Base-by-base conservation (phyloP, 805 yeast species). In the Hanseniaspora clermontiae region DNA sequence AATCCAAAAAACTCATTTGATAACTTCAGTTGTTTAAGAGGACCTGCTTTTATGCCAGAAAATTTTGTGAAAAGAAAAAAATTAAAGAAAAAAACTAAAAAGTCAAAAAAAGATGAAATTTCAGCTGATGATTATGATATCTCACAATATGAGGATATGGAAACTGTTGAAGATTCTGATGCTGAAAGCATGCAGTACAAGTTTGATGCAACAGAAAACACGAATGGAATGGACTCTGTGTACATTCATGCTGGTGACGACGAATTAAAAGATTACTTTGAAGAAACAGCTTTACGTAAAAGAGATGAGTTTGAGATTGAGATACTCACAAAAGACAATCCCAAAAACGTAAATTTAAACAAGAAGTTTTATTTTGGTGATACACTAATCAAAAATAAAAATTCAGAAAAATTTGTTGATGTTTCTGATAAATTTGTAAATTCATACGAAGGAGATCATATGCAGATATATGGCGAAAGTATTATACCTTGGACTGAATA, bases 1-100 rank as follows among this genome's bases (percentile, higher is more conserved):
- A 88, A 90, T 70, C 85, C 93, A 29, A 74, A 82, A 61, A 80
- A 63, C 65, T 86, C 95, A 5, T 81, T 69, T 72, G 75, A 77
- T 61, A 69, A 78, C 54, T 69, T 77, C 6, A 80, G 95, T 5
- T 90, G 97, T 70, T 77, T 86, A 76, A 88, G 96, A 11, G 77
- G 80, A 77, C 96, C 97, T 1, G 66, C 69, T 0, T 54, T 49
- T 72, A 78, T 42, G 81, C 93, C 78, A 64, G 71, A 62, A 63
- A 74, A 55, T 66, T 34, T 45, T 37, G 56, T 36, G 0, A 38
- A 45, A 36, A 40, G 39, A 31, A 19, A 50, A 31, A 27, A 10
- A 40, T 19, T 20, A 3, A 43, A 24, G 46, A 20, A 27, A 27
- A 29, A 14, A 32, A 19, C 34, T 20, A 36, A 15, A 6, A 46